phyloP scores from a whole-genome alignment of 2,329 filamentous ascomycete species.

The Dendrostoma leiphaemia region DNA sequence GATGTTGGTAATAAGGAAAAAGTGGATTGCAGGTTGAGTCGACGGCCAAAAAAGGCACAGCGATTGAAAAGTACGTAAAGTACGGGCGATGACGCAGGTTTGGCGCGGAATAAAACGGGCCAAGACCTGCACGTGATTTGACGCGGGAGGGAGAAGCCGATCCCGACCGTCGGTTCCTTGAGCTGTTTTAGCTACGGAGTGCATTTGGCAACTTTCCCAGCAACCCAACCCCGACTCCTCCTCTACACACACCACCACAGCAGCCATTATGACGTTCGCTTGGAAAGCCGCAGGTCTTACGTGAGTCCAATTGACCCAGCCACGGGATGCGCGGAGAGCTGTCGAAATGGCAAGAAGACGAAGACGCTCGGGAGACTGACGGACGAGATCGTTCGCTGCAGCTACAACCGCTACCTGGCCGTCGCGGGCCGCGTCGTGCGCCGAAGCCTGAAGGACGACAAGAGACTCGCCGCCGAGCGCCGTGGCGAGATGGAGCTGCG shows the following conservation, averaged over 20 bases:
- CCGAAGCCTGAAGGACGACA: conserved; percentile 94
- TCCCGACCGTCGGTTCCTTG: conserved; percentile 7
- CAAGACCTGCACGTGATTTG: not conserved
- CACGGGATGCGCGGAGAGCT: conserved; percentile 7
- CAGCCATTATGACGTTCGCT: conserved; percentile 77
- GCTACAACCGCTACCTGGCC: conserved; percentile 99
- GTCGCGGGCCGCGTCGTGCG: conserved; percentile 93
- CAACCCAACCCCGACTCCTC: not conserved
- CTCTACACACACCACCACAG: conserved; percentile 21
- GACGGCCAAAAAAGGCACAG: not conserved
- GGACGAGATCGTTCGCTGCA: conserved; percentile 36
- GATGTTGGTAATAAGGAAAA: not conserved
- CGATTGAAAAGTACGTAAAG: not conserved
- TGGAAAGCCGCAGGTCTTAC: conserved; percentile 98
- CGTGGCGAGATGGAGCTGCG: conserved; percentile 85
- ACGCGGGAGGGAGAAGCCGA: not conserved
- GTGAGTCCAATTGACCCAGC: conserved; percentile 56
- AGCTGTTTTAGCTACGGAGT: conserved; percentile 17
- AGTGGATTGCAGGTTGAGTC: not conserved
- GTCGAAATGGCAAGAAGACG: too few relatives aligned
- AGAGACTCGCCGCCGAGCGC: conserved; percentile 82
- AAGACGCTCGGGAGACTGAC: not conserved
- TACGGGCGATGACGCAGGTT: conserved; percentile 1
- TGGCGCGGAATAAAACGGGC: not conserved
- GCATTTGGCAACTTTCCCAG: conserved; percentile 8